Percentiles rank a stretch among this genome's conserved stretches.
Evolutionary conservation across 2,329 filamentous ascomycete genomes (phyloP).

Genomic region (Ascochyta fabae): DNA sequence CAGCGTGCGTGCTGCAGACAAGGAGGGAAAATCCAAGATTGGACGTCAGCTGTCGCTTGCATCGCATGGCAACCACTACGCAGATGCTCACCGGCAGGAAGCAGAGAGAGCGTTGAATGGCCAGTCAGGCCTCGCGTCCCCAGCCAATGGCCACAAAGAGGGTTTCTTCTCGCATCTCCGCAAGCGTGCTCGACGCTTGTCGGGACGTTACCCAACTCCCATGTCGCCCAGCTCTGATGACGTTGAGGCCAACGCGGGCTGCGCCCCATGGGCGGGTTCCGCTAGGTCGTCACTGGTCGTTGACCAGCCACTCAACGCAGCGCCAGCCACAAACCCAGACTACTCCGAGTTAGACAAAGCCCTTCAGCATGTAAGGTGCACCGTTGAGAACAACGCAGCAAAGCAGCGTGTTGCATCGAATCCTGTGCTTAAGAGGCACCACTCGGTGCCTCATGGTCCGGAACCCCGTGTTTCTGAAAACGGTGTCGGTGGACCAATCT

Average conservation of each 20-base stretch:
- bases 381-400: conserved; percentile 57
- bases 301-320: conserved; percentile 59
- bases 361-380: conserved; percentile 65
- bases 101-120: conserved; percentile 90
- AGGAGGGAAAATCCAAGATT: conserved; percentile 80
- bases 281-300: conserved; percentile 85
- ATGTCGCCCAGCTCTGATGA: conserved; percentile 83
- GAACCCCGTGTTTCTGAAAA: conserved; percentile 67
- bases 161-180: conserved; percentile 98
- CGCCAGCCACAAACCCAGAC: conserved; percentile 56
- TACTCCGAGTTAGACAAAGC: conserved; percentile 67
- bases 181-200: conserved; percentile 90
- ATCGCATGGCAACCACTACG: conserved; percentile 91
- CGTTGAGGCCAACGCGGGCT: conserved; percentile 89
- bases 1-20: conserved; percentile 64
- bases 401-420: conserved; percentile 52
- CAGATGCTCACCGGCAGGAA: conserved; percentile 87
- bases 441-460: conserved; percentile 52
- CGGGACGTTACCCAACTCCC: conserved; percentile 84
- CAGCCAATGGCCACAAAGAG: conserved; percentile 82
- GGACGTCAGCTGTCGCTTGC: conserved; percentile 91
- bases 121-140: conserved; percentile 75
- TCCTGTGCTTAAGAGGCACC: conserved; percentile 57
- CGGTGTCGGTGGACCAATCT: conserved; percentile 64
- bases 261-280: conserved; percentile 79